Conservation (phyloP, 768 basidiomycete genomes). For the Rhodosporidiobolus sp. region DNA sequence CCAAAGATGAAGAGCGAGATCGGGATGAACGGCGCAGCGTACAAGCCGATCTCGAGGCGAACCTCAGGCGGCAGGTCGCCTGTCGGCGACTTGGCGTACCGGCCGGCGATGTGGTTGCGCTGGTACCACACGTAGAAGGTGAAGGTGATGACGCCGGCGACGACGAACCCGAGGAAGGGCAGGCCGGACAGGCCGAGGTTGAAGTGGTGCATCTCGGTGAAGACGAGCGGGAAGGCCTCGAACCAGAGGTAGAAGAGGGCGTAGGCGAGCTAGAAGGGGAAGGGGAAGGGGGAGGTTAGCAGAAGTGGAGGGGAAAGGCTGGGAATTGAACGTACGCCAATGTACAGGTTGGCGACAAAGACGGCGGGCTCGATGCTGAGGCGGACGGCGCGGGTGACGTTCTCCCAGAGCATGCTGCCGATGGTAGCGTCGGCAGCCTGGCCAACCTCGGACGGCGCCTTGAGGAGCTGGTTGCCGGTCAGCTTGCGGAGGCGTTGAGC, state of each 20-base stretch:
- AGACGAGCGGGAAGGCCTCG: slow-evolving; percentile 48
- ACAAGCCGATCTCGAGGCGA: slow-evolving; percentile 28
- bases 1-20: slow-evolving; percentile 46
- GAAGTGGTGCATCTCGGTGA: slow-evolving; percentile 43
- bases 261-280: background rate
- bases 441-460: slow-evolving; percentile 46
- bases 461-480: slow-evolving; percentile 48
- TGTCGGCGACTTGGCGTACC: background rate
- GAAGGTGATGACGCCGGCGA: slow-evolving; percentile 38
- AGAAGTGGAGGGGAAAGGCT: background rate
- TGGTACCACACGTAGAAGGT: slow-evolving; percentile 35
- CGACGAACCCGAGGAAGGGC: slow-evolving; percentile 44
- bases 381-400: slow-evolving; percentile 45
- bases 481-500: slow-evolving; percentile 49
- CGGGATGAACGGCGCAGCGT: slow-evolving; percentile 35
- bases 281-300: background rate
- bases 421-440: slow-evolving; percentile 10
- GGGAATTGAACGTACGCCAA: slow-evolving; percentile 43
- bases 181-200: slow-evolving; percentile 38
- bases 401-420: slow-evolving; percentile 4
- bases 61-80: slow-evolving; percentile 19
- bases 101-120: slow-evolving; percentile 8
- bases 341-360: slow-evolving; percentile 47
- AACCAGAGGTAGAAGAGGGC: slow-evolving; percentile 39
- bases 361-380: slow-evolving; percentile 47